These are phyloP conservation scores for Cytospora piceae DNA, from an alignment of 2,329 filamentous ascomycete genomes.

Conservation along the genomic window DNA sequence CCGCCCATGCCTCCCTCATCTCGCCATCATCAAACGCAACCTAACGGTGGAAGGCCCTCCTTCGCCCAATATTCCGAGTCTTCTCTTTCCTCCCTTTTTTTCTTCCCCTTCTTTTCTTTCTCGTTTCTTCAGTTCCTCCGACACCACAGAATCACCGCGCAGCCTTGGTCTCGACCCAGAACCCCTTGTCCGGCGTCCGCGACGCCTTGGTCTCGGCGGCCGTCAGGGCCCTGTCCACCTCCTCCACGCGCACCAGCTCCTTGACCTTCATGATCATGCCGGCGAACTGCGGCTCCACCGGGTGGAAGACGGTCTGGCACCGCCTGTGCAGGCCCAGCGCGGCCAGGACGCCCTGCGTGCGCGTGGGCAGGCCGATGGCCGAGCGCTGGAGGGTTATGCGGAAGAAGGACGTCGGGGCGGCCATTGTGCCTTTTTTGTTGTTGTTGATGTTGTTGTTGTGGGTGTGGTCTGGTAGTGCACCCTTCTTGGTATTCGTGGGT, in stretches of 20 bases:
- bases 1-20: too few species aligned
- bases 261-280: conserved; percentile 95
- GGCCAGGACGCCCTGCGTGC: conserved; percentile 78
- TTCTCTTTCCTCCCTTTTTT: too few species aligned
- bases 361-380: conserved; percentile 82
- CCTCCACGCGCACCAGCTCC: conserved; percentile 82
- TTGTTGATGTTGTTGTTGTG: not conserved
- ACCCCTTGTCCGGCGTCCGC: conserved; percentile 78
- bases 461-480: not conserved
- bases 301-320: conserved; percentile 86
- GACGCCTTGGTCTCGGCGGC: conserved; percentile 70
- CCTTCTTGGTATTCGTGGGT: not conserved
- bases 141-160: conserved; percentile 37
- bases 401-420: conserved; percentile 72
- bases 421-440: conserved; percentile 15
- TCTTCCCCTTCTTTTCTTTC: conserved; percentile 5
- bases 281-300: conserved; percentile 77
- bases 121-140: conserved; percentile 34
- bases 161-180: conserved; percentile 70
- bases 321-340: conserved; percentile 86
- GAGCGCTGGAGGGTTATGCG: conserved; percentile 89
- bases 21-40: too few species aligned
- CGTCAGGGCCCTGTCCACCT: conserved; percentile 69
- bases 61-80: too few species aligned
- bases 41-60: too few species aligned